Evolutionary conservation across 352 stramenopile genomes (phyloP).

Genomic region (Stramenopiles sp.): DNA sequence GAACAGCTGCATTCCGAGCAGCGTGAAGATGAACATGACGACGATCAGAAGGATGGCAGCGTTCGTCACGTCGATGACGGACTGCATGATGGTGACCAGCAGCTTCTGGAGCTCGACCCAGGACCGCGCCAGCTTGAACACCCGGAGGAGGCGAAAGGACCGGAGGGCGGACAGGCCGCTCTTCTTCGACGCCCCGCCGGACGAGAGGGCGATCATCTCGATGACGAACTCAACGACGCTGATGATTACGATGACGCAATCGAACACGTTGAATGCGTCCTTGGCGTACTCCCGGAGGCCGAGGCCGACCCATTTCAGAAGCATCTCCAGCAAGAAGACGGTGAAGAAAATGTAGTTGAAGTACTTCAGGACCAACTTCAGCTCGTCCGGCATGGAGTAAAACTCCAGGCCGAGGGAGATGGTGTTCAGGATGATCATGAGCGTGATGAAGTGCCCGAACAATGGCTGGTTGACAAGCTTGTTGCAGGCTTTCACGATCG

Average conservation of each 20-base stretch:
- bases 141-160: conserved; percentile 25
- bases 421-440: conserved; percentile 57
- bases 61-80: conserved; percentile 16
- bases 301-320: conserved; percentile 28
- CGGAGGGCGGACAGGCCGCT: conserved; percentile 22
- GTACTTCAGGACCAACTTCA: neutral
- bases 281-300: too few species aligned
- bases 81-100: too few species aligned
- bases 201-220: neutral
- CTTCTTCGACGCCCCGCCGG: conserved; percentile 11
- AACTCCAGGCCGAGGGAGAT: conserved; percentile 49
- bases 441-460: conserved; percentile 32
- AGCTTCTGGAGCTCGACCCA: too few species aligned
- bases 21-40: conserved; percentile 81
- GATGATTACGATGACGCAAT: conserved; percentile 27
- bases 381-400: conserved; percentile 43
- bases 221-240: conserved; percentile 19
- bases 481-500: too few species aligned
- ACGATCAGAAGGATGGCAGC: conserved; percentile 41
- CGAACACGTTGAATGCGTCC: conserved; percentile 26
- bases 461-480: too few species aligned
- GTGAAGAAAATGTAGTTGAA: conserved; percentile 24
- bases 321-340: conserved; percentile 26
- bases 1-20: conserved; percentile 78
- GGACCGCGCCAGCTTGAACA: conserved; percentile 20